Base-by-base conservation (phyloP, 2,329 filamentous ascomycete species). In the Aureobasidium sp. region DNA sequence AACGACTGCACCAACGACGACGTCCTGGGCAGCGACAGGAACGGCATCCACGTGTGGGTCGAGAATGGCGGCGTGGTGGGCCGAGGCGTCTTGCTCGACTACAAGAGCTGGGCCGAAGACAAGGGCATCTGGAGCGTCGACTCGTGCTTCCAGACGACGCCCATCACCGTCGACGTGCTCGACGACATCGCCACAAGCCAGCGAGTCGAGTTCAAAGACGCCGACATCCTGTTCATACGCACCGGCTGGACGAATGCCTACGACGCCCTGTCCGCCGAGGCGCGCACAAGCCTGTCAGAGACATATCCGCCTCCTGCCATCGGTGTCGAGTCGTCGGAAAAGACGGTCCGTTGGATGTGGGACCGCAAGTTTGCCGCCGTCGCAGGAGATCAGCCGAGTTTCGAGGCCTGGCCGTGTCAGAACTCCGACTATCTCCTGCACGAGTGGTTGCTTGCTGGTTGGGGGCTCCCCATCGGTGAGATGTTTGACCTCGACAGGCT, bases 331-430 rank as follows among this genome's bases (percentile, higher is more conserved):
- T 52, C 49, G 3, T 52, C 38, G 1, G 49, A 44, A 10, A 68
- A 68, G 3, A 66, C 75, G 62, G 64, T 78, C 62, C 58, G 67
- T 54, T 70, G 68, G 56, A 57, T 70, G 37, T 70, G 68, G 68
- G 55, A 60, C 14, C 67, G 66, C 41, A 29, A 52, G 5, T 86
- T 88, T 60, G 74, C 83, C 0, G 81, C 79, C 0, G 82, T 85
- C 1, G 81, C 77, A 0, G 80, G 81, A 0, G 85, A 88, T 61
- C 70, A 75, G 14, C 78, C 77, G n/a, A 72, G 77, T 0, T 86
- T 87, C 56, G 84, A 88, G 68, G 75, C 77, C 0, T 79, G 80
- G 66, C 81, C 83, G 6, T 38, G 34, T 24, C 59, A 57, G 64
- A 34, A 64, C 62, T 32, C 67, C 66, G 60, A 64, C 63, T 54